Conservation (phyloP, 106 monocot genomes). For the Dioscorea zingiberensis region DNA sequence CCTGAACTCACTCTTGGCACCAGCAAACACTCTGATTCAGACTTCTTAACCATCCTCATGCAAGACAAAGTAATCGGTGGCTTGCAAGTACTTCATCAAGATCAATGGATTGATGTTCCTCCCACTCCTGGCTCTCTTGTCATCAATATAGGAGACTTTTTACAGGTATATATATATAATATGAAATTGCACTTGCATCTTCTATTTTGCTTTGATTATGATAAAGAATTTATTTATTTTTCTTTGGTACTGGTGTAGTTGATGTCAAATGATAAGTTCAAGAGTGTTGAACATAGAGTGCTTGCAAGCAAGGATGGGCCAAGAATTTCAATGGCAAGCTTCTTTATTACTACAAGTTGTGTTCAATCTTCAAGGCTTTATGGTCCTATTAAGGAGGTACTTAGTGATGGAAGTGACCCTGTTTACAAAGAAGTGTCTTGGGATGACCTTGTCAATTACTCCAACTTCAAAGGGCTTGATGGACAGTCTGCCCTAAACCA, state of each 20-base stretch:
- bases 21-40: too few species aligned
- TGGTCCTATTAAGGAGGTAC: constrained; percentile 39
- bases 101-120: constrained; percentile 41
- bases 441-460: constrained; percentile 12
- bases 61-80: constrained; percentile 50
- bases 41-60: too few species aligned
- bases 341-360: constrained; percentile 25
- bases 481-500: constrained; percentile 13
- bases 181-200: too few species aligned
- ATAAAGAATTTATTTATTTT: too few species aligned
- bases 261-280: constrained; percentile 51
- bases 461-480: constrained; percentile 21
- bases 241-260: constrained; percentile 34
- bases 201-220: too few species aligned
- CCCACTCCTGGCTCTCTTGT: constrained; percentile 39
- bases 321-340: constrained; percentile 41
- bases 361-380: constrained; percentile 14
- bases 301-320: constrained; percentile 20
- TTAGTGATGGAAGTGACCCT: constrained; percentile 21
- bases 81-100: constrained; percentile 47
- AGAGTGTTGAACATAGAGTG: too few species aligned
- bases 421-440: constrained; percentile 17
- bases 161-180: constrained; percentile 56
- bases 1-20: too few species aligned
- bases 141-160: constrained; percentile 57